A percentile compares a stretch with the other conserved stretches of the same genome.
phyloP scores from a whole-genome alignment of 257 asterid species.

The Nicotiana noctiflora region DNA sequence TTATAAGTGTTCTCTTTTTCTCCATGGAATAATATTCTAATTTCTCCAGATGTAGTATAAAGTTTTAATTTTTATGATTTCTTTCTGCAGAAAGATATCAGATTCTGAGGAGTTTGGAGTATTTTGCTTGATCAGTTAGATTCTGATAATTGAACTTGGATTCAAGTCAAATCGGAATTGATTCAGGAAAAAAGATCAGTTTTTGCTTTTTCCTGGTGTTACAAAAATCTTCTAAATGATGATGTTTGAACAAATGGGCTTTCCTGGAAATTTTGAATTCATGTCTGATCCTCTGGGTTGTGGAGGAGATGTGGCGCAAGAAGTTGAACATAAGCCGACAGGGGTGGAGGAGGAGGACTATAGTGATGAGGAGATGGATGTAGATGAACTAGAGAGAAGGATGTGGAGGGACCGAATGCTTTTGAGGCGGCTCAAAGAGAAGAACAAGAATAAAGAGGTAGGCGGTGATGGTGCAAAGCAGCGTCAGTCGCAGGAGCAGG shows the following conservation, averaged over 20 bases:
- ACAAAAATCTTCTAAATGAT: slow-evolving; percentile 23
- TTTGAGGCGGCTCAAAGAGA: slow-evolving; percentile 42
- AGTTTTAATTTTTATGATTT: neutral
- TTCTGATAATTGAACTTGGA: neutral
- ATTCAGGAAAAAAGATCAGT: neutral
- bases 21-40: neutral
- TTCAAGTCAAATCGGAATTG: neutral
- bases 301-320: slow-evolving; percentile 24
- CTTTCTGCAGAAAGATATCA: slow-evolving; percentile 5
- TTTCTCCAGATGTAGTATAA: neutral
- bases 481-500: slow-evolving; percentile 51
- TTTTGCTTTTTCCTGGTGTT: neutral
- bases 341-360: slow-evolving; percentile 37
- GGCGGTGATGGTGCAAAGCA: slow-evolving; percentile 27
- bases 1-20: neutral
- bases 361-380: slow-evolving; percentile 53
- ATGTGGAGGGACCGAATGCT: slow-evolving; percentile 52
- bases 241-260: slow-evolving; percentile 45
- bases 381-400: slow-evolving; percentile 45
- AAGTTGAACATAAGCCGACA: slow-evolving; percentile 16
- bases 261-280: slow-evolving; percentile 39
- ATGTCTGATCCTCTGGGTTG: slow-evolving; percentile 23
- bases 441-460: slow-evolving; percentile 32
- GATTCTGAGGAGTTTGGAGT: neutral
- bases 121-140: neutral